Percentiles rank a stretch among this genome's conserved stretches.
phyloP scores from a whole-genome alignment of 202 grass and related monocot genomes.

The Bolboschoenoplectus hybrid region DNA sequence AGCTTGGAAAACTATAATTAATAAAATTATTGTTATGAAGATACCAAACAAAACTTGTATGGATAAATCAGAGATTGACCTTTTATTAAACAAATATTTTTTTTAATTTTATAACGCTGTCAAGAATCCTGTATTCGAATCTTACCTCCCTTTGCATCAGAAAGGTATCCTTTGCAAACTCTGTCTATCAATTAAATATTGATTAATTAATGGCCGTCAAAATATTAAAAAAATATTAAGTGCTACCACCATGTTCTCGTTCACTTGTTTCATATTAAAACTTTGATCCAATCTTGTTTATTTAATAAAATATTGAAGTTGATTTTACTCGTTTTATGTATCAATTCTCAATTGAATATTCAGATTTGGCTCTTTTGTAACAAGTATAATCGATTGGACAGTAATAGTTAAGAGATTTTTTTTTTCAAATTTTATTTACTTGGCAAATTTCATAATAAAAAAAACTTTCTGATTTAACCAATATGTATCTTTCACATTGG shows the following conservation, averaged over 20 bases:
- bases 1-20: too few relatives aligned
- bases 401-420: too few relatives aligned
- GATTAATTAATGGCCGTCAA: background rate
- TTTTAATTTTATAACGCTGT: background rate
- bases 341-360: background rate
- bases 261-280: background rate
- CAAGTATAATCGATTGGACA: background rate
- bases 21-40: background rate
- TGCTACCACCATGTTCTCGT: background rate
- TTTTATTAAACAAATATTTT: background rate
- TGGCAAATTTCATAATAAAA: too few relatives aligned
- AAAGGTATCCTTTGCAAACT: background rate
- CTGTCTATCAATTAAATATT: background rate
- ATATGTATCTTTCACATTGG: too few relatives aligned
- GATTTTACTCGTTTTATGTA: background rate
- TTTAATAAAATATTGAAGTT: background rate
- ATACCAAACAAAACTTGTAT: background rate
- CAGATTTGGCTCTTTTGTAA: background rate
- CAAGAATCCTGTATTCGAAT: slow-evolving; percentile 4
- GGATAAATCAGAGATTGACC: background rate
- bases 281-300: background rate
- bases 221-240: background rate
- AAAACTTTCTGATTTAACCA: too few relatives aligned
- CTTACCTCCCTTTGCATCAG: background rate
- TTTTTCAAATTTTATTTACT: too few relatives aligned